phyloP scores from a whole-genome alignment of 306 rosid genomes.

The Trichosanthes cucumerina region DNA sequence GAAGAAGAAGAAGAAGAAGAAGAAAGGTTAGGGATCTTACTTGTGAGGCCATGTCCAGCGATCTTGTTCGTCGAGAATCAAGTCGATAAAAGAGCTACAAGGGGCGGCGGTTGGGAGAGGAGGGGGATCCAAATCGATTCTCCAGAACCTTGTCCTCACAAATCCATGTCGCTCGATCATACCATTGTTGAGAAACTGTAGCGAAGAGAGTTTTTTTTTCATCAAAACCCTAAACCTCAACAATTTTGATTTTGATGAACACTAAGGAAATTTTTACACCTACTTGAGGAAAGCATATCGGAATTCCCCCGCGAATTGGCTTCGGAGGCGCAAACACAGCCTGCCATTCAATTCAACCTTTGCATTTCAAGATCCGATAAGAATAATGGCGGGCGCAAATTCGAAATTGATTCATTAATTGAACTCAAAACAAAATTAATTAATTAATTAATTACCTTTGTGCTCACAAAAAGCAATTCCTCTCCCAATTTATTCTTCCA shows the following conservation, averaged over 20 bases:
- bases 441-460: conserved; percentile 36
- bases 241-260: background rate
- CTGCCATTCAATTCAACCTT: conserved; percentile 23
- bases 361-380: background rate
- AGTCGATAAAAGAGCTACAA: conserved; percentile 44
- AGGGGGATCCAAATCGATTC: conserved; percentile 61
- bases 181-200: conserved; percentile 53
- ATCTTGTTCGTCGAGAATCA: conserved; percentile 59
- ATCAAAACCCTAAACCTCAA: background rate
- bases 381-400: background rate
- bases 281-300: conserved; percentile 75
- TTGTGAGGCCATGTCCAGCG: conserved; percentile 59
- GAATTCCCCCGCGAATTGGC: conserved; percentile 77
- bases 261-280: conserved; percentile 16
- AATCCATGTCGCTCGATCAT: conserved; percentile 68
- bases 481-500: conserved; percentile 72
- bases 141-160: conserved; percentile 65
- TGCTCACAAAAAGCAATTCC: conserved; percentile 62
- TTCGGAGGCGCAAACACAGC: conserved; percentile 55
- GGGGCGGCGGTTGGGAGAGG: conserved; percentile 36
- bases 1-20: background rate
- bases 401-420: background rate
- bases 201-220: background rate
- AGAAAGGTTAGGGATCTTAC: conserved; percentile 7
- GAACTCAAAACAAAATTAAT: background rate